Evolutionary conservation across 257 asterid species (phyloP).

Genomic region (Gentiana straminea): DNA sequence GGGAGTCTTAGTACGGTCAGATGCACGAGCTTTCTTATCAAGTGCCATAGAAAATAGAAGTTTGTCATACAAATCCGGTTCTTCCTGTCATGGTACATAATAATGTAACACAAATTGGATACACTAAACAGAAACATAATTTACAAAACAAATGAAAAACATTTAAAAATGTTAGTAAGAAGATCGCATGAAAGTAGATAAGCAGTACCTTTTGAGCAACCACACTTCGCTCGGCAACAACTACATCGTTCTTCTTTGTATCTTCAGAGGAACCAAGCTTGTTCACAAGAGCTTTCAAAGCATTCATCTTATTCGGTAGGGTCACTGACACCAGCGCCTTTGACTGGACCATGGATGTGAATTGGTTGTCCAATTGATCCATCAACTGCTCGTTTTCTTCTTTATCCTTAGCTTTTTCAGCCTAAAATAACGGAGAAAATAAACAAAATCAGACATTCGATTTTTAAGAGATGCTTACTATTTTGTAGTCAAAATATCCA

Average conservation of each 20-base stretch:
- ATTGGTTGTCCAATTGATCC: constrained; percentile 73
- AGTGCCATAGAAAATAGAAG: constrained; percentile 66
- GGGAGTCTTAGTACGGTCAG: constrained; percentile 79
- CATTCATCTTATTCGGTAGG: constrained; percentile 66
- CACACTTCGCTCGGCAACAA: constrained; percentile 21
- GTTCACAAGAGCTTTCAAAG: constrained; percentile 60
- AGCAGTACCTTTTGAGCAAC: constrained; percentile 35
- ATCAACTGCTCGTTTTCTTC: constrained; percentile 66
- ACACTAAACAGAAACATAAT: not conserved
- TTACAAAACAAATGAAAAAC: not conserved
- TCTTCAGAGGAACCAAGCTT: constrained; percentile 29
- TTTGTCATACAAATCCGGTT: constrained; percentile 66
- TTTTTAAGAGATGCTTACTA: constrained; percentile 4
- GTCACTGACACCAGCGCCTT: constrained; percentile 62
- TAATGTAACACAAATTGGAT: not conserved
- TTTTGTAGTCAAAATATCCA: constrained; percentile 9
- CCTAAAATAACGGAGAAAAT: constrained; percentile 38
- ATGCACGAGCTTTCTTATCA: constrained; percentile 88
- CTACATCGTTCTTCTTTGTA: constrained; percentile 31
- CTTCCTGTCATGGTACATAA: constrained; percentile 42
- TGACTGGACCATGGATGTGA: constrained; percentile 64
- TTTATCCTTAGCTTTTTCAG: constrained; percentile 90
- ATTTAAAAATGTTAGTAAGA: not conserved
- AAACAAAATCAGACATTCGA: constrained; percentile 1
- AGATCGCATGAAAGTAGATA: not conserved